Evolutionary conservation across 2,329 filamentous ascomycete genomes (phyloP), one percentile per base, ranked within the genome.

Genomic region (Septoria linicola): DNA sequence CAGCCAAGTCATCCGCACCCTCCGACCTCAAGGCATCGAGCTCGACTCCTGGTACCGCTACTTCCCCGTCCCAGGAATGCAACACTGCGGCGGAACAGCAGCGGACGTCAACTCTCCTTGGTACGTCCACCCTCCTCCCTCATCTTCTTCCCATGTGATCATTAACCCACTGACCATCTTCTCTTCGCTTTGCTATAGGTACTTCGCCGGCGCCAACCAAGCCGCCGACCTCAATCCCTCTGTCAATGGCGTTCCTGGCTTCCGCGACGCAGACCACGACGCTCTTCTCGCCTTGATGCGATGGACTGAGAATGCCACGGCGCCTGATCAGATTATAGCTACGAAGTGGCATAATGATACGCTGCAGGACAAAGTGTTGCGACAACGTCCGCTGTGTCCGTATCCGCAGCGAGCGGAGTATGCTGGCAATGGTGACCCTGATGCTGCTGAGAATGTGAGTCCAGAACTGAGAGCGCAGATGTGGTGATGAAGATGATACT

Each of bases 51-150:
- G 71, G 60, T 75, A 68, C 61, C 68, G 71, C 39, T 68, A 71
- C 59, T 75, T 75, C 63, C 56, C 72, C 16, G 69, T 75, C 8
- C 73, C 72, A 2, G 73, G 72, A 6, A 75, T 74, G 73, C 60
- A 66, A 27, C 73, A 75, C 56, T 76, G 73, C 58, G 42, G 59
- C 8, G 67, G 68, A 27, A 72, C 72, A 6, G 60, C 63, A 20
- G 17, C 59, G 1, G 55, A 55, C 27, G 58, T 70, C 11, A 66
- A 71, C 10, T 72, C 73, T 20, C 73, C 73, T 3, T 75, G 73
- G 73, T 48, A n/a, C 17, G 34, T 30, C 5, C 2, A 3, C 37
- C 13, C 11, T 6, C 31, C 6, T 31, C n/a, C 14, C n/a, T n/a
- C n/a, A n/a, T n/a, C n/a, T n/a, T n/a, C n/a, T n/a, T n/a, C n/a